These are phyloP conservation scores for Boletus reticuloceps DNA, from an alignment of 768 basidiomycete genomes.

Conservation along the genomic window DNA sequence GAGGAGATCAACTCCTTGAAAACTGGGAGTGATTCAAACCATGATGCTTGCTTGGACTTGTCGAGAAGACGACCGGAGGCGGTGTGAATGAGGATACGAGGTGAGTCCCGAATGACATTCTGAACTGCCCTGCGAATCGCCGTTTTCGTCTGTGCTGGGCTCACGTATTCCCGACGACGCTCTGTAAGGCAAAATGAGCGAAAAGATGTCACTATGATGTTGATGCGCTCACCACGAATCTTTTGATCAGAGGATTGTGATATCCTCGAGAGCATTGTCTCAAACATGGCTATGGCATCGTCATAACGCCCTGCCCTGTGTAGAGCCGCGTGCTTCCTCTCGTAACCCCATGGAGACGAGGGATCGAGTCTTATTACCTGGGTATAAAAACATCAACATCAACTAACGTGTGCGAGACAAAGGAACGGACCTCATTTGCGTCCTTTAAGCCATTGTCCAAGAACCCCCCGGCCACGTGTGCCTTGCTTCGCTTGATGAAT, in stretches of 20 bases:
- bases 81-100: slow-evolving; percentile 6
- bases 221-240: not conserved
- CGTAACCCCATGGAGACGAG: not conserved
- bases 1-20: slow-evolving; percentile 10
- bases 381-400: not conserved
- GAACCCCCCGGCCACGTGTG: not conserved
- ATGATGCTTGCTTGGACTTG: not conserved
- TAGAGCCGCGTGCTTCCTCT: not conserved
- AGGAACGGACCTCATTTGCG: not conserved
- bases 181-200: not conserved
- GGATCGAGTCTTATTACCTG: not conserved
- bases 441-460: slow-evolving; percentile 1
- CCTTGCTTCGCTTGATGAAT: slow-evolving; percentile 9
- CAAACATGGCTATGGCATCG: not conserved
- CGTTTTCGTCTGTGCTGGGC: not conserved
- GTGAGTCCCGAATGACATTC: not conserved
- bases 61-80: slow-evolving; percentile 1
- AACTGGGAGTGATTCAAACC: not conserved
- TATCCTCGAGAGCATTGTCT: slow-evolving; percentile 4
- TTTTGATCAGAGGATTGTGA: not conserved
- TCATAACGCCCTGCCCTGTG: not conserved
- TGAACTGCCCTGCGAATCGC: not conserved
- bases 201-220: not conserved
- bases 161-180: not conserved
- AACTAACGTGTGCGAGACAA: not conserved